Base-by-base conservation (phyloP, 345 rosid species). In the Syzygium oleosum region DNA sequence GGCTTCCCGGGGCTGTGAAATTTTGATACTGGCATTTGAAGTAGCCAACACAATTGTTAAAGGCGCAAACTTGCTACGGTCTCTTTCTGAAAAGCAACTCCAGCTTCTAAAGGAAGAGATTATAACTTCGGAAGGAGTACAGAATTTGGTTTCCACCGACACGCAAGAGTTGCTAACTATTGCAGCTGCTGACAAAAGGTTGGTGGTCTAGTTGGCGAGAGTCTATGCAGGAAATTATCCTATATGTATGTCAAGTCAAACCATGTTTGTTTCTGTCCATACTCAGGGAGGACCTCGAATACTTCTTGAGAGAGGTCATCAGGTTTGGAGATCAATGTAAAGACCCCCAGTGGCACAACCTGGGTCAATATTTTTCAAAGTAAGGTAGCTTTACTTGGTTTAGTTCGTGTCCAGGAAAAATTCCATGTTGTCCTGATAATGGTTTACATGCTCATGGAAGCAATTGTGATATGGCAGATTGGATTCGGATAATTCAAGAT, bases 121-220 rank as follows among this genome's bases (percentile, higher is more conserved):
- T 90, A 68, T 96, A 19, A 91, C 88, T 87, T 96, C 98, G 51
- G 92, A 90, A 90, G 99, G 95, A 52, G 96, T 96, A 63, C 93
- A 92, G 85, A 89, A 89, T 79, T 89, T 97, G 90, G 96, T 97
- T 87, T 97, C 98, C 56, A 90, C 94, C 5, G 93, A 96, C 86
- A 92, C 91, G 84, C 84, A 77, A 52, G 98, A 94, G 92, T 91
- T 97, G 92, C 93, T 93, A 34, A 88, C 88, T 29, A 92, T 97
- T 91, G 98, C 96, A 90, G 98, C 98, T 77, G 91, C 97, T 86
- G 99, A 97, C 91, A 96, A 96, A 93, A 96, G 98, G 99, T 97
- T 87, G 88, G 51, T 65, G 31, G 52, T 51, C 80, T 91, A 85
- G 88, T 85, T 85, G 23, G 54, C 73, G 5, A 51, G 34, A 15